Evolutionary conservation across 148 eudicot species (phyloP), one percentile per base, ranked within the genome.

Genomic region (Hydrangea macrophylla): DNA sequence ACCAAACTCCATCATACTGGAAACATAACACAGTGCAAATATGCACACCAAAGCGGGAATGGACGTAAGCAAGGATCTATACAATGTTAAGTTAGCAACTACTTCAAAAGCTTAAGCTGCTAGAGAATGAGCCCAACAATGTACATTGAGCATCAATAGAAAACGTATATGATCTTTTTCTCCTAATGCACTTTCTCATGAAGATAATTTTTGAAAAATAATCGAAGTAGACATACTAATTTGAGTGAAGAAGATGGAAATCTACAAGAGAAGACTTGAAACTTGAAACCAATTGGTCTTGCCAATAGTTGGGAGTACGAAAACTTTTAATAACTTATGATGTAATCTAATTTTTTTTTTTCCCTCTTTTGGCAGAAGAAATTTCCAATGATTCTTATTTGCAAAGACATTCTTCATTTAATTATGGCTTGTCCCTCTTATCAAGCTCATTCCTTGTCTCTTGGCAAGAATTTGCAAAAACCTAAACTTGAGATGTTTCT

Each of bases 81-180:
- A n/a, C n/a, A n/a, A n/a, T n/a, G n/a, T n/a, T n/a, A n/a, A n/a
- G n/a, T n/a, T n/a, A n/a, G n/a, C n/a, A n/a, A n/a, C n/a, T n/a
- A n/a, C n/a, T n/a, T n/a, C n/a, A n/a, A n/a, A n/a, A n/a, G 60
- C 73, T 75, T 74, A 65, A 58, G 39, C 22, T 32, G 27, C 25
- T 57, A n/a, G n/a, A n/a, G n/a, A n/a, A n/a, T n/a, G n/a, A n/a
- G n/a, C n/a, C n/a, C n/a, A n/a, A n/a, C n/a, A n/a, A n/a, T n/a
- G n/a, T n/a, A n/a, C n/a, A n/a, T n/a, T n/a, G n/a, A n/a, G n/a
- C n/a, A n/a, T n/a, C 39, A 32, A 56, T 9, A 2, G 9, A 1
- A 60, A 61, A 23, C n/a, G 13, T 39, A 55, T 33, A 55, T 5
- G 56, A 18, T 4, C 4, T 3, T 35, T 4, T 35, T 35, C 7